Conservation (phyloP, 2,329 filamentous ascomycete genomes). For the Scedosporium aurantiacum region DNA sequence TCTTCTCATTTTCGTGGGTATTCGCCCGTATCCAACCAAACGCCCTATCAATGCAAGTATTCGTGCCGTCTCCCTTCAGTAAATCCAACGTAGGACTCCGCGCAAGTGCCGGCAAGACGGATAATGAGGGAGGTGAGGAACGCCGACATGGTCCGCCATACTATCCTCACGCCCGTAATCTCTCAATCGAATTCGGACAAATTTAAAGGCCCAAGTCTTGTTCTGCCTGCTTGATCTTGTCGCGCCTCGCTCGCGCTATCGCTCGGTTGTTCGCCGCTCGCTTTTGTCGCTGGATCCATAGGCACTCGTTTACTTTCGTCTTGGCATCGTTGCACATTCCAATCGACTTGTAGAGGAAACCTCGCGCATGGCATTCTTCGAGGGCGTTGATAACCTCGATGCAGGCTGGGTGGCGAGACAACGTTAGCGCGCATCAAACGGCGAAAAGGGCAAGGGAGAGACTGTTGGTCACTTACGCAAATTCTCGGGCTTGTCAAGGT, state of each 20-base stretch:
- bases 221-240: slow-evolving; percentile 64
- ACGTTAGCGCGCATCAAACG: not conserved
- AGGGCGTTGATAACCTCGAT: slow-evolving; percentile 88
- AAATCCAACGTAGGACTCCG: not conserved
- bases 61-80: not conserved
- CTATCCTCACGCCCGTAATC: not conserved
- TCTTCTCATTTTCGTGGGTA: slow-evolving; percentile 5
- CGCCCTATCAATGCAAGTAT: not conserved
- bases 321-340: slow-evolving; percentile 89
- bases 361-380: slow-evolving; percentile 86
- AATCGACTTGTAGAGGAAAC: slow-evolving; percentile 83
- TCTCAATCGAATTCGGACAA: not conserved
- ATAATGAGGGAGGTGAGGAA: not conserved
- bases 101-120: not conserved
- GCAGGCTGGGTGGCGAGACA: slow-evolving; percentile 55
- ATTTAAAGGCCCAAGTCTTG: slow-evolving; percentile 31
- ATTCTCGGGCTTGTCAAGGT: slow-evolving; percentile 76
- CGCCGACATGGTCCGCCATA: not conserved
- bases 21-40: slow-evolving; percentile 1
- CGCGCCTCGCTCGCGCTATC: slow-evolving; percentile 55
- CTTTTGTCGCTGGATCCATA: slow-evolving; percentile 69
- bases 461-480: slow-evolving; percentile 7
- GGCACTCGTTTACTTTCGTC: slow-evolving; percentile 70
- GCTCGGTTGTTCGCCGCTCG: slow-evolving; percentile 65
- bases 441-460: not conserved